Conservation (phyloP, 768 basidiomycete genomes). For the Strobilomyces confusus region DNA sequence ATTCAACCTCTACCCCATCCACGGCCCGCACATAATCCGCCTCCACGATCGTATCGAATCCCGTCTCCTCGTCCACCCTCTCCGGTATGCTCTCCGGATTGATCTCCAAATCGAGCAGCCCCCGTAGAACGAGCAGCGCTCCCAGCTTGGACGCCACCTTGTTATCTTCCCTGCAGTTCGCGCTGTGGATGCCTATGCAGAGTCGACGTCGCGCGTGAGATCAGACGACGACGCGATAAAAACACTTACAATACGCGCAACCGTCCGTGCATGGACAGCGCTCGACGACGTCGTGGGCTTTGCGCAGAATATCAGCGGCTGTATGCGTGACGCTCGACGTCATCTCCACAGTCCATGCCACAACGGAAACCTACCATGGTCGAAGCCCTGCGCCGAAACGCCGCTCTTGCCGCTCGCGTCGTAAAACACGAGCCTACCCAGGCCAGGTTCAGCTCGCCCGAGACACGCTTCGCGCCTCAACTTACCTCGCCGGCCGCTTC, state of each 20-base stretch:
- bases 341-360: background rate
- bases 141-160: slow-evolving; percentile 71
- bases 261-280: slow-evolving; percentile 66
- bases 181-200: slow-evolving; percentile 65
- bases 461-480: background rate
- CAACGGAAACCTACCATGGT: slow-evolving; percentile 54
- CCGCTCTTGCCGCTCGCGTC: slow-evolving; percentile 70
- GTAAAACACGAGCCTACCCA: slow-evolving; percentile 70
- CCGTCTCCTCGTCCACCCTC: slow-evolving; percentile 25
- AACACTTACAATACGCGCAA: slow-evolving; percentile 59
- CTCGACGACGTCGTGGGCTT: slow-evolving; percentile 55
- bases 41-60: slow-evolving; percentile 51
- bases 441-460: background rate
- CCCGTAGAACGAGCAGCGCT: slow-evolving; percentile 62
- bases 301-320: slow-evolving; percentile 55
- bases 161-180: slow-evolving; percentile 66
- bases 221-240: background rate
- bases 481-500: slow-evolving; percentile 56
- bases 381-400: slow-evolving; percentile 75
- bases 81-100: slow-evolving; percentile 36
- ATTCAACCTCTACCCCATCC: slow-evolving; percentile 47
- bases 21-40: slow-evolving; percentile 44
- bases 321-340: slow-evolving; percentile 5
- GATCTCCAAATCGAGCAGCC: slow-evolving; percentile 48
- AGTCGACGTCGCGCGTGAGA: background rate